Base-by-base conservation (phyloP, 768 basidiomycete species). In the Saitozyma podzolica region DNA sequence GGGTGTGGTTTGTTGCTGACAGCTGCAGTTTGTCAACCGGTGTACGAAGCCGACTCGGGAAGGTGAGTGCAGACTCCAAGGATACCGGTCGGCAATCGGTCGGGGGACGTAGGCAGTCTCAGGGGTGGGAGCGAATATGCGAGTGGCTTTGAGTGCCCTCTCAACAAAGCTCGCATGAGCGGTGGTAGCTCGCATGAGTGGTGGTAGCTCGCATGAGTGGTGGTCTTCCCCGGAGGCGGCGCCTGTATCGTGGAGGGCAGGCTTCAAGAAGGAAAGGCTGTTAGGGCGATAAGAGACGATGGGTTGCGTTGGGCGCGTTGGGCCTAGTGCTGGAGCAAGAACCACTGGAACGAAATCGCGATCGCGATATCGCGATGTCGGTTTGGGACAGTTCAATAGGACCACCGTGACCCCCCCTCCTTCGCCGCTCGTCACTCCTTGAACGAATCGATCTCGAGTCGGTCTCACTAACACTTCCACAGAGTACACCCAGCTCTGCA, bases 21-120 rank as follows among this genome's bases (percentile, higher is more conserved):
- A 17, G 45, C n/a, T 20, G 17, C 73, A 98, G 96, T 98, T 99
- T 84, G 82, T 99, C 67, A 90, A 88, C 72, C 88, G 94, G 77
- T 99, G 96, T 85, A 95, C 93, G 62, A 99, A 99, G 83, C 96
- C 96, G 64, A 91, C 91, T 56, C 86, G 89, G 80, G 91, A 91
- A 83, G 96, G 96, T 96, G 40, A 58, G 81, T 79, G 50, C 11
- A 6, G 13, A 37, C 37, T 56, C 29, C 17, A 9, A 39, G 40
- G 29, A 11, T 40, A 14, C 3, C 11, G 45, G 1, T 47, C 45
- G 11, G 45, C 13, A 6, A 6, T 47, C 2, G 45, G 1, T 11
- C 13, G 13, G 45, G 2, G n/a, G n/a, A 47, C 3, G n/a, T 47
- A 17, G 45, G 13, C 45, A 47, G 11, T 47, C 2, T 3, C 6